A percentile compares a stretch with the other conserved stretches of the same genome.
phyloP scores from a whole-genome alignment of 1,284 basidiomycete genomes.

The Retiboletus flavoniger region DNA sequence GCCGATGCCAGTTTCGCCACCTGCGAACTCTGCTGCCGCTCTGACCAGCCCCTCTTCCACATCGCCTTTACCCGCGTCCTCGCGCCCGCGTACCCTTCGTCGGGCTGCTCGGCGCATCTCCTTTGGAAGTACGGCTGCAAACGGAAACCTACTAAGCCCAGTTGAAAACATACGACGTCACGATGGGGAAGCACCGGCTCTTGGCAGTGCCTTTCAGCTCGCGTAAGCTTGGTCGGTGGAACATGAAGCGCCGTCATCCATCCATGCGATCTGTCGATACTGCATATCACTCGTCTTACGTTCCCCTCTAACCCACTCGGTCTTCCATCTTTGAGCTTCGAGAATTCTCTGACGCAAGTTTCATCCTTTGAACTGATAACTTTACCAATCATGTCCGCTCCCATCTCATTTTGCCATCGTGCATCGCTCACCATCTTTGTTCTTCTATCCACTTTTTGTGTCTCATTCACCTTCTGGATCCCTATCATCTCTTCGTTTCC shows the following conservation, averaged over 20 bases:
- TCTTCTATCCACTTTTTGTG: not conserved
- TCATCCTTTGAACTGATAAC: not conserved
- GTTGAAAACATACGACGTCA: slow-evolving; percentile 12
- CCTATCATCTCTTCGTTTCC: slow-evolving; percentile 12
- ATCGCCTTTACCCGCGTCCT: slow-evolving; percentile 4
- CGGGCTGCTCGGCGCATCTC: slow-evolving; percentile 37
- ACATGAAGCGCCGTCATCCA: not conserved
- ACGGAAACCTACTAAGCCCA: slow-evolving; percentile 6
- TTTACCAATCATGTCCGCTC: not conserved
- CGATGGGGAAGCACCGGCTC: slow-evolving; percentile 19
- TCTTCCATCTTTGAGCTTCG: slow-evolving; percentile 2
- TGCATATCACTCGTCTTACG: slow-evolving; percentile 4
- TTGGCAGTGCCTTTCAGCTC: slow-evolving; percentile 35
- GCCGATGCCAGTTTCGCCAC: slow-evolving; percentile 27
- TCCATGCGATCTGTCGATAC: slow-evolving; percentile 9
- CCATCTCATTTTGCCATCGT: not conserved
- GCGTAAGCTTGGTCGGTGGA: slow-evolving; percentile 15
- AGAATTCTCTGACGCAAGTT: not conserved
- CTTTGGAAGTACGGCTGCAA: slow-evolving; percentile 22
- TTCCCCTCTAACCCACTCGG: not conserved
- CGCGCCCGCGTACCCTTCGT: slow-evolving; percentile 35
- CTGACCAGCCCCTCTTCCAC: not conserved
- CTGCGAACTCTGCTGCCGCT: slow-evolving; percentile 8
- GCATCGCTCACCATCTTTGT: slow-evolving; percentile 6
- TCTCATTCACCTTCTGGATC: slow-evolving; percentile 4